These are phyloP conservation scores for Xylaria sp. DNA, from an alignment of 2,329 filamentous ascomycete species.

Conservation along the genomic window DNA sequence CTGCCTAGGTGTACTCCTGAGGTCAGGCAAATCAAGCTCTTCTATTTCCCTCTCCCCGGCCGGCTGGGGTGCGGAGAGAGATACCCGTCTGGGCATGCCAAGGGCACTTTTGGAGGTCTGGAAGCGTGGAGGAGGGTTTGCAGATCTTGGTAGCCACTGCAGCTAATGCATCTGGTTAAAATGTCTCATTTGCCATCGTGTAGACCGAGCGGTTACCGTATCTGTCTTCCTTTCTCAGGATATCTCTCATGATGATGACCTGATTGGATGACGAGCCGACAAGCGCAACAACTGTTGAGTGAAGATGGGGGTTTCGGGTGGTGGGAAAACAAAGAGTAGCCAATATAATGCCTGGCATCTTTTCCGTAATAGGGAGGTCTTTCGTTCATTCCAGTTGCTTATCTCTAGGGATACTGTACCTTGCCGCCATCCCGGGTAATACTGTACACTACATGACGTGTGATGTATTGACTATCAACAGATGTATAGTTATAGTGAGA, in stretches of 20 bases:
- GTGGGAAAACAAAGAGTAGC: neutral
- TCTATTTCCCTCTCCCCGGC: too few relatives aligned
- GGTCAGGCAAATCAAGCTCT: neutral
- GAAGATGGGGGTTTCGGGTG: neutral
- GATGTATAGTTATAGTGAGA: too few relatives aligned
- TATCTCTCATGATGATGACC: neutral
- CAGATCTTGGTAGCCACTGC: neutral
- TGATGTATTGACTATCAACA: neutral
- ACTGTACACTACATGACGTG: neutral
- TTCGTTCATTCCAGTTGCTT: constrained; percentile 4
- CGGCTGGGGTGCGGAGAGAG: constrained; percentile 13
- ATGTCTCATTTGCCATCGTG: neutral
- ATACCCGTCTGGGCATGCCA: constrained; percentile 20
- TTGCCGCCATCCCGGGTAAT: neutral
- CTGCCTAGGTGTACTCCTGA: neutral
- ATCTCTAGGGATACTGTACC: constrained; percentile 2
- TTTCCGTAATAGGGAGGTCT: constrained; percentile 26
- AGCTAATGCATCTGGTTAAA: neutral
- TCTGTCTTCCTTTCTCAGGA: neutral
- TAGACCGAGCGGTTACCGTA: constrained; percentile 11
- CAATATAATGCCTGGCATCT: constrained; percentile 12
- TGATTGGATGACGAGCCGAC: constrained; percentile 2
- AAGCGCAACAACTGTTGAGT: neutral
- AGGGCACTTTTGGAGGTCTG: constrained; percentile 17
- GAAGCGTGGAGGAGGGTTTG: constrained; percentile 8